Percentiles rank a stretch among this genome's conserved stretches.
Conservation (phyloP, 1,284 basidiomycete genomes). For the Polyporus tsugae region DNA sequence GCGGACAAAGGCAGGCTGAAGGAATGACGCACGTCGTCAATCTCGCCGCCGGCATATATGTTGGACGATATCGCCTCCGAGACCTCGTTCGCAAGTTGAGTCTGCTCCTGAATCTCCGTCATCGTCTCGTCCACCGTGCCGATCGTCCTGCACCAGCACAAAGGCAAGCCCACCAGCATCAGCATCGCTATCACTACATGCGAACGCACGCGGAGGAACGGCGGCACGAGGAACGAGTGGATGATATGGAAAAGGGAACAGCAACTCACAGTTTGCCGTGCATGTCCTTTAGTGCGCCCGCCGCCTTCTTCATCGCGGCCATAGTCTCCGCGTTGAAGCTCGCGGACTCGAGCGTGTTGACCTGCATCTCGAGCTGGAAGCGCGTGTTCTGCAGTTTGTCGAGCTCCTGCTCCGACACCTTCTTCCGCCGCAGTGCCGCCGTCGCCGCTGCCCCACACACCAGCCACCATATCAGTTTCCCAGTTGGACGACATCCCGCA, state of each 20-base stretch:
- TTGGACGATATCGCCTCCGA: slow-evolving; percentile 93
- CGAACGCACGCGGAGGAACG: slow-evolving; percentile 7
- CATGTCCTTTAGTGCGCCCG: slow-evolving; percentile 91
- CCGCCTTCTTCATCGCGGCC: slow-evolving; percentile 97
- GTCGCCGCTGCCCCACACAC: slow-evolving; percentile 68
- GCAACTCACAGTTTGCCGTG: slow-evolving; percentile 88
- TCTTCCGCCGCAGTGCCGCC: slow-evolving; percentile 95
- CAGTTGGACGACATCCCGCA: neutral
- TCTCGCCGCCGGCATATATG: slow-evolving; percentile 65
- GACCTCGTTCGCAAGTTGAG: slow-evolving; percentile 95
- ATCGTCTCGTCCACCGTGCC: slow-evolving; percentile 95
- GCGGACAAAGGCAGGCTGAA: slow-evolving; percentile 8
- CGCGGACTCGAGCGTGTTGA: slow-evolving; percentile 97
- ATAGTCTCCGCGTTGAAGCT: slow-evolving; percentile 99
- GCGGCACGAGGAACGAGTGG: slow-evolving; percentile 11
- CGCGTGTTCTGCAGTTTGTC: slow-evolving; percentile 89
- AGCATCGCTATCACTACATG: neutral
- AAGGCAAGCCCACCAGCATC: neutral
- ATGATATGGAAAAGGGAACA: neutral
- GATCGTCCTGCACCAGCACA: slow-evolving; percentile 67
- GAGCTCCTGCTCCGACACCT: slow-evolving; percentile 89
- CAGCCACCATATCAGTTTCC: neutral
- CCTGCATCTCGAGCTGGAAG: slow-evolving; percentile 95
- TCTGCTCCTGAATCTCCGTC: slow-evolving; percentile 91
- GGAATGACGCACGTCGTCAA: slow-evolving; percentile 72